Evolutionary conservation across 2,329 filamentous ascomycete genomes (phyloP).

Genomic region (Exophiala spinifera): DNA sequence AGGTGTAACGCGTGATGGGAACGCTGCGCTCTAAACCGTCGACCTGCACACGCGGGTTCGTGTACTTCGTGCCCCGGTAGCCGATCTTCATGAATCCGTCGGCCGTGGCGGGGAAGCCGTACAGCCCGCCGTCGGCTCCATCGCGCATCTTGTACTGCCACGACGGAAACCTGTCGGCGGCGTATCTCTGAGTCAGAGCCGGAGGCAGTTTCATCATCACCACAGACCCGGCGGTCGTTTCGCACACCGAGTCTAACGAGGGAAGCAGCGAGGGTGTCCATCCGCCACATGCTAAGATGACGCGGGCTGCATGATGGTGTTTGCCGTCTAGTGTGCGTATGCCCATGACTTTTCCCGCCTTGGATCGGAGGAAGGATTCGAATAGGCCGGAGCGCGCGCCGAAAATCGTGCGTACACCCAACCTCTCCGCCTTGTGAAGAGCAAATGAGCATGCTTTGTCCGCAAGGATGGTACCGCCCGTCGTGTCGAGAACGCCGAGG

Average conservation of each 20-base stretch:
- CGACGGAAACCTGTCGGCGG: constrained; percentile 46
- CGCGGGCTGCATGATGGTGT: background rate
- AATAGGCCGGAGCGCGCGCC: constrained; percentile 35
- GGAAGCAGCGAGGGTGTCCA: constrained; percentile 75
- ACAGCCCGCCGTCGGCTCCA: constrained; percentile 43
- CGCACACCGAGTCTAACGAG: constrained; percentile 42
- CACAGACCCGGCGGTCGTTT: constrained; percentile 50
- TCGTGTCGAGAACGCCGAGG: constrained; percentile 46
- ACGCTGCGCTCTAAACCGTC: constrained; percentile 38
- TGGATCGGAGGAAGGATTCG: constrained; percentile 28
- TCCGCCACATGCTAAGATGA: constrained; percentile 75
- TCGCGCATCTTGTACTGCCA: constrained; percentile 42
- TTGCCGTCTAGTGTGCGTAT: constrained; percentile 14
- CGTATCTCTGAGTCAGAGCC: constrained; percentile 41
- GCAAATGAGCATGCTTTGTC: constrained; percentile 49
- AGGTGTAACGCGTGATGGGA: constrained; percentile 41
- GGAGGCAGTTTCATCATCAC: constrained; percentile 45
- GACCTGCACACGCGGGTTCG: constrained; percentile 43
- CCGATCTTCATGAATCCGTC: constrained; percentile 50
- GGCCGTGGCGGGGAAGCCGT: constrained; percentile 48
- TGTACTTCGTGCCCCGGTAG: constrained; percentile 52
- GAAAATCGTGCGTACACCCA: constrained; percentile 46
- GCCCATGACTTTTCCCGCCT: constrained; percentile 31
- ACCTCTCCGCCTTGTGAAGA: constrained; percentile 40
- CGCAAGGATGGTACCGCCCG: constrained; percentile 46